phyloP scores from a whole-genome alignment of 2,329 filamentous ascomycete genomes.

The Penicillium sp. region DNA sequence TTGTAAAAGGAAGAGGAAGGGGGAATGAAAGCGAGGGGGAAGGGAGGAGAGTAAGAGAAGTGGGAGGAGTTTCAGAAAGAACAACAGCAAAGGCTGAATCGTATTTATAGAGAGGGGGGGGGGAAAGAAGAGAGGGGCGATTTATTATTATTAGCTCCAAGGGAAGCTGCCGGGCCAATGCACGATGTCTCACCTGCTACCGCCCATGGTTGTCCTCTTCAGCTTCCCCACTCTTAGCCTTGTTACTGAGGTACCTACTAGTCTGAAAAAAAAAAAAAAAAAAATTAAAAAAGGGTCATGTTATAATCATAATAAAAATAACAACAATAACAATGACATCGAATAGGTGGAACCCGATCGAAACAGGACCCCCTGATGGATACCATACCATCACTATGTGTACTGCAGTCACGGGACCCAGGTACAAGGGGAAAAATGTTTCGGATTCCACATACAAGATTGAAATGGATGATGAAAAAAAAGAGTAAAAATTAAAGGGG shows the following conservation, averaged over 20 bases:
- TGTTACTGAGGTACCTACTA: too few relatives aligned
- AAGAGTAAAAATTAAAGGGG: too few relatives aligned
- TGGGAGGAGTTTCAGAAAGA: conserved; percentile 10
- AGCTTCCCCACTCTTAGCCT: too few relatives aligned
- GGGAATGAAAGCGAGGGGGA: conserved; percentile 4
- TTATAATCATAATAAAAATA: background rate
- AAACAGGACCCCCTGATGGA: background rate
- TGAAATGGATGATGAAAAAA: background rate
- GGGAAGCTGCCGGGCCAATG: conserved; percentile 17
- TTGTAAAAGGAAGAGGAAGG: background rate
- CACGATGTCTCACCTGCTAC: conserved; percentile 20
- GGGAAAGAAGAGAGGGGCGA: conserved; percentile 21
- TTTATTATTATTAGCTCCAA: conserved; percentile 20
- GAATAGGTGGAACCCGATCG: background rate
- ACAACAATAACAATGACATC: background rate
- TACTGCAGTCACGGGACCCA: background rate
- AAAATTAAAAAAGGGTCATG: too few relatives aligned
- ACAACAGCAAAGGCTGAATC: conserved; percentile 6
- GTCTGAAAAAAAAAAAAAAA: background rate
- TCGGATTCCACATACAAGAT: background rate
- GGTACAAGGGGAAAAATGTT: background rate
- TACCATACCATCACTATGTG: too few relatives aligned
- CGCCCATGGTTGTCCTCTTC: background rate
- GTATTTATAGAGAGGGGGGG: conserved; percentile 30
- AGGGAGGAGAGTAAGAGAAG: background rate